A percentile compares a stretch with the other conserved stretches of the same genome.
These are phyloP conservation scores for Phytopythium sindhum DNA, from an alignment of 352 stramenopile species.

Conservation along the genomic window DNA sequence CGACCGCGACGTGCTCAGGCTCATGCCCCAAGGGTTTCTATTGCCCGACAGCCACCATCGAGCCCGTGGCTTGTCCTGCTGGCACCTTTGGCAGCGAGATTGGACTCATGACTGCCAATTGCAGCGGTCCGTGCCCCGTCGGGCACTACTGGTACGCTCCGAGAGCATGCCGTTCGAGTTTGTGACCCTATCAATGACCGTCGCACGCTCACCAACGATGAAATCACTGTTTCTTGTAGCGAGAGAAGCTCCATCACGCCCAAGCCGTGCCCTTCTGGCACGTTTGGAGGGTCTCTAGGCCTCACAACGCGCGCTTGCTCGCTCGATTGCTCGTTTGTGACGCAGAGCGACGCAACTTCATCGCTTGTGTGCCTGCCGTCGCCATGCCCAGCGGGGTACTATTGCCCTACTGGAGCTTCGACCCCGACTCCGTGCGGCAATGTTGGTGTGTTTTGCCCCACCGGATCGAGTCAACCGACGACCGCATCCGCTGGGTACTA, in stretches of 20 bases:
- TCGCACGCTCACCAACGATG: background rate
- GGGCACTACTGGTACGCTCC: conserved; percentile 53
- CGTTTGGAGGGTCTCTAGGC: conserved; percentile 28
- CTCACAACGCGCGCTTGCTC: conserved; percentile 51
- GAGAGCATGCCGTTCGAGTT: background rate
- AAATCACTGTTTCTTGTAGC: conserved; percentile 12
- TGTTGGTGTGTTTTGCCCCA: conserved; percentile 38
- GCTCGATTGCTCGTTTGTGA: conserved; percentile 21
- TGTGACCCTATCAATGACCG: background rate
- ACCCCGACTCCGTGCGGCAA: conserved; percentile 32
- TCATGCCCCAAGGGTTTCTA: conserved; percentile 51
- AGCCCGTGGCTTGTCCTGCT: conserved; percentile 44
- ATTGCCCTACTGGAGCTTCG: conserved; percentile 42
- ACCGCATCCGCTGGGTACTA: conserved; percentile 44
- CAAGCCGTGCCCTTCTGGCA: conserved; percentile 39
- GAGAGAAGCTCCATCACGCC: conserved; percentile 33
- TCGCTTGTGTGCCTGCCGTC: conserved; percentile 35
- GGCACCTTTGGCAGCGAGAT: conserved; percentile 38
- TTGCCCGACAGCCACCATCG: conserved; percentile 41
- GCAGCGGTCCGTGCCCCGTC: conserved; percentile 45
- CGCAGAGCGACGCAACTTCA: background rate
- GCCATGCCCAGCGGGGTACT: conserved; percentile 49
- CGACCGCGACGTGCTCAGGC: conserved; percentile 28
- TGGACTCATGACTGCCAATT: conserved; percentile 32
- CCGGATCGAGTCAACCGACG: conserved; percentile 40